These are phyloP conservation scores for Tolypocladium inflatum DNA, from an alignment of 2,329 filamentous ascomycete genomes.

Conservation along the genomic window DNA sequence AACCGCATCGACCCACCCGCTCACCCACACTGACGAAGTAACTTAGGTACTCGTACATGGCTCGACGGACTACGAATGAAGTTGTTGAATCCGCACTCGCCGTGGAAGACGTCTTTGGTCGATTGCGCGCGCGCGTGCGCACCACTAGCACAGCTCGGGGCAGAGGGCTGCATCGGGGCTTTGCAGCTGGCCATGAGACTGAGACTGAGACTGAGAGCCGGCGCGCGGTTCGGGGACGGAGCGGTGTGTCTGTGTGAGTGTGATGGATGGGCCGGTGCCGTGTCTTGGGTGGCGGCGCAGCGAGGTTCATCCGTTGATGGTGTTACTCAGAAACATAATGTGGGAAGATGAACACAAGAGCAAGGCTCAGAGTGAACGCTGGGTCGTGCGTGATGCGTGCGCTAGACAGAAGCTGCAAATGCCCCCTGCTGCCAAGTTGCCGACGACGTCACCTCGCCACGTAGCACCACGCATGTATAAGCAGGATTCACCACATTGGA, in stretches of 20 bases:
- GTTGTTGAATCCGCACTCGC: not conserved
- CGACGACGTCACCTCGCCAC: too few relatives aligned
- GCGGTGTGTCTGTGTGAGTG: not conserved
- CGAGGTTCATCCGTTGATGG: not conserved
- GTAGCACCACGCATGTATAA: not conserved
- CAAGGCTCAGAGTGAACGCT: not conserved
- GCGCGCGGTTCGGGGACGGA: not conserved
- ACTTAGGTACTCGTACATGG: too few relatives aligned
- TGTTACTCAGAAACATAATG: not conserved
- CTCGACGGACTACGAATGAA: too few relatives aligned
- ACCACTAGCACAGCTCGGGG: too few relatives aligned
- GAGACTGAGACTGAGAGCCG: not conserved
- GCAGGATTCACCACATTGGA: not conserved
- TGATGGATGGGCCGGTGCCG: not conserved
- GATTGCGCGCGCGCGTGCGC: too few relatives aligned
- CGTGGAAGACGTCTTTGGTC: not conserved
- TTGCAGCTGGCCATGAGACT: too few relatives aligned
- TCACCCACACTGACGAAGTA: too few relatives aligned
- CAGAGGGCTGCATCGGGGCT: too few relatives aligned
- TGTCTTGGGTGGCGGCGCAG: not conserved
- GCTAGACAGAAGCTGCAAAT: not conserved
- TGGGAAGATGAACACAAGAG: too few relatives aligned
- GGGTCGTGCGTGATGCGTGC: not conserved
- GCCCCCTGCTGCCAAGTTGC: not conserved
- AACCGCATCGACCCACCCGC: not conserved